Base-by-base conservation (phyloP, 2,329 filamentous ascomycete genomes). In the Ceratocystis papillata region DNA sequence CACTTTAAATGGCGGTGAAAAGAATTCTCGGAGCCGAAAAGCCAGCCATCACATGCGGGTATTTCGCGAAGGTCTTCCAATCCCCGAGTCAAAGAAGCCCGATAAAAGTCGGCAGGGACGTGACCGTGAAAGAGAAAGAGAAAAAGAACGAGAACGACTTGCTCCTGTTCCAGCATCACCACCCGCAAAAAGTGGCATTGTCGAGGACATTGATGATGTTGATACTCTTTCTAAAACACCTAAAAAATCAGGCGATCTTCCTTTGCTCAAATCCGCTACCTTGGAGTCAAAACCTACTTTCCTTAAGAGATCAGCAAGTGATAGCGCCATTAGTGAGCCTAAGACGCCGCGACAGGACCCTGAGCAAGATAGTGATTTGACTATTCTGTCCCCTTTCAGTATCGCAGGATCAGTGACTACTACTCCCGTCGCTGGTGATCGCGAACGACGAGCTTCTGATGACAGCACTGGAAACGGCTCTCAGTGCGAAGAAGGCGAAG, bases 1-100 rank as follows among this genome's bases (percentile, higher is more conserved):
- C 69, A 82, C 81, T 33, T 77, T 86, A 71, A 79, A 82, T 20
- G 83, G 83, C 1, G 76, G 81, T n/a, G 84, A 86, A 70, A 83
- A 79, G 53, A 82, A 79, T 70, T 81, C 81, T 59, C 81, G 85
- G 64, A 89, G 84, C 71, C 81, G 85, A 70, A 87, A 87, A 73
- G 81, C 85, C 48, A 87, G 84, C 70, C 84, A 87, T 73, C 86
- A 83, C 69, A 75, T 87, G 67, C 79, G 85, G 1, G 85, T 87
- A 71, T 87, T 87, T 77, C 85, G 83, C 68, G 84, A 87, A 73
- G 84, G 83, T 44, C 75, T 86, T n/a, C 72, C 74, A 2, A 81
- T 85, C 64, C 83, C 86, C 57, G 81, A 81, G 71, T 72, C 74
- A 53, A 82, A 80, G 70, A 81, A 79, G 70, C 81, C 77, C 69